Conservation (phyloP, 1,284 basidiomycete species). For the Puccinia hordei region DNA sequence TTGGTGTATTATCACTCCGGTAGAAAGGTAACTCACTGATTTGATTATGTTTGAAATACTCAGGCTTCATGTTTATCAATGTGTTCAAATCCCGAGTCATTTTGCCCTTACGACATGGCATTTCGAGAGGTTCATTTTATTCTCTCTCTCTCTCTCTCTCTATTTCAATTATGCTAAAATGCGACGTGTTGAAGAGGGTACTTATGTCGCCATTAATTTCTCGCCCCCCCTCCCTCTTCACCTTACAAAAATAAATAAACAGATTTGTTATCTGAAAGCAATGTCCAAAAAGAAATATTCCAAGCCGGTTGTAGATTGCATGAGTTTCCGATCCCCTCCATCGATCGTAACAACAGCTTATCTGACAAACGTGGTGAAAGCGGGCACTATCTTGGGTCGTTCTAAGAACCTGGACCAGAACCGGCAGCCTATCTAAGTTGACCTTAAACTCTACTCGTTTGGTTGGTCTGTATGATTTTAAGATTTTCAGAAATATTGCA, state of each 20-base stretch:
- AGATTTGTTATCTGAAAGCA: conserved; percentile 24
- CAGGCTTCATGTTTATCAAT: conserved; percentile 27
- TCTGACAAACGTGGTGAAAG: conserved; percentile 1
- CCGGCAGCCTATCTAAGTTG: background rate
- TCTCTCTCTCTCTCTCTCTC: background rate
- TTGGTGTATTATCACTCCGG: background rate
- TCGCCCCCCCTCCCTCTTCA: background rate
- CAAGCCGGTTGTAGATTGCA: background rate
- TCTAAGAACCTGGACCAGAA: conserved; percentile 1
- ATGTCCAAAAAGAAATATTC: conserved; percentile 17
- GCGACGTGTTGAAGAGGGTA: background rate
- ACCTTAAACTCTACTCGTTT: background rate
- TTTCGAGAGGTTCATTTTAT: background rate
- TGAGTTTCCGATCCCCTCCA: background rate
- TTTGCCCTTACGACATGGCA: conserved; percentile 10
- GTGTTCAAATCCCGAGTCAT: conserved; percentile 16
- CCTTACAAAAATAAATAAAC: background rate
- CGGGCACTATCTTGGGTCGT: background rate
- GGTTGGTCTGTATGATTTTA: background rate
- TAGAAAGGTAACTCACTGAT: background rate
- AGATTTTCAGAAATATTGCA: no score
- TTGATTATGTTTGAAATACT: background rate
- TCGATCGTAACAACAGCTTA: background rate
- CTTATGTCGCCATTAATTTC: no score
- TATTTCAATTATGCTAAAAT: background rate